phyloP scores from a whole-genome alignment of 306 rosid species.

The Trifolium fragiferum region DNA sequence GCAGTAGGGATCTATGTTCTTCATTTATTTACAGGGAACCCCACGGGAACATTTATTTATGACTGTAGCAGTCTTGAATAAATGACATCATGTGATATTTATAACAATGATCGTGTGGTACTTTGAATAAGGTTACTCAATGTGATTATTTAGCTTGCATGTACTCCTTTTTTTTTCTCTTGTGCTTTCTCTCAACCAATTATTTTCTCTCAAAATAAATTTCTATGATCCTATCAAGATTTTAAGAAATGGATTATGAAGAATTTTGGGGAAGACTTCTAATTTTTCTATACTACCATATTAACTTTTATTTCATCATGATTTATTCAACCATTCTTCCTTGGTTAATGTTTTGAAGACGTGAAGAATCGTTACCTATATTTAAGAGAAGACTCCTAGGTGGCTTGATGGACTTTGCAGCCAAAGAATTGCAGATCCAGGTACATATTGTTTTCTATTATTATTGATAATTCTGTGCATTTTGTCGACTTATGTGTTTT shows the following conservation, averaged over 20 bases:
- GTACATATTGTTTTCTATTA: conserved; percentile 49
- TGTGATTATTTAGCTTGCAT: conserved; percentile 6
- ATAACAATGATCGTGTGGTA: conserved; percentile 17
- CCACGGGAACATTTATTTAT: conserved; percentile 8
- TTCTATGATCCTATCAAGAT: conserved; percentile 14
- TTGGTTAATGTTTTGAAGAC: conserved; percentile 65
- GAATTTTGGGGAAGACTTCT: conserved; percentile 33
- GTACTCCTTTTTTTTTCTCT: conserved; percentile 13
- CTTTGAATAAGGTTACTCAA: conserved; percentile 13
- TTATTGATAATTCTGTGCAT: conserved; percentile 14
- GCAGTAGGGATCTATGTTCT: background rate
- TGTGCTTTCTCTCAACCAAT: conserved; percentile 12
- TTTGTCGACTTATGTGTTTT: conserved; percentile 11
- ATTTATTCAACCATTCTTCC: conserved; percentile 39
- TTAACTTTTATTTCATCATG: conserved; percentile 26
- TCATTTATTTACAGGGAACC: conserved; percentile 10
- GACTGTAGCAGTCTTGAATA: background rate
- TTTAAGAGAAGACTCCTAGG: conserved; percentile 94
- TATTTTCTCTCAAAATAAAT: conserved; percentile 10
- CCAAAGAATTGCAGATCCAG: conserved; percentile 91
- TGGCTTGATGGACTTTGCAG: conserved; percentile 85
- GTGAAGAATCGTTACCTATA: conserved; percentile 88
- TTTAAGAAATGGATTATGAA: conserved; percentile 30
- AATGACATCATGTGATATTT: conserved; percentile 7
- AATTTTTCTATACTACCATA: conserved; percentile 34